phyloP scores from a whole-genome alignment of 1,284 basidiomycete genomes.

The Ceratobasidium sp. region DNA sequence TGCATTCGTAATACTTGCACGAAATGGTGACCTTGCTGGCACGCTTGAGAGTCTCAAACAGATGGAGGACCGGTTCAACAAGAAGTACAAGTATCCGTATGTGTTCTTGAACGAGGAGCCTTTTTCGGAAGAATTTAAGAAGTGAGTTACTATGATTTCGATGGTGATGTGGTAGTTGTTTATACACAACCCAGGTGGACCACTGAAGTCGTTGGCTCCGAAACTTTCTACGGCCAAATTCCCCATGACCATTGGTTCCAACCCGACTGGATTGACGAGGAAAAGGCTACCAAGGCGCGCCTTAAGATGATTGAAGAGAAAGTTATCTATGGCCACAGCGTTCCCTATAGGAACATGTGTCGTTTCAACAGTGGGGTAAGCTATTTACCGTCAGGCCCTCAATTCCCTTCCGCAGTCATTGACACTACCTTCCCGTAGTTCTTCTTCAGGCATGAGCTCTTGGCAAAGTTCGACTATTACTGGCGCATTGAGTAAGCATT shows the following conservation, averaged over 20 bases:
- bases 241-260: slow-evolving; percentile 85
- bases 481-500: slow-evolving; percentile 79
- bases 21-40: slow-evolving; percentile 81
- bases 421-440: slow-evolving; percentile 62
- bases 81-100: slow-evolving; percentile 85
- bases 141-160: slow-evolving; percentile 55
- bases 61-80: slow-evolving; percentile 86
- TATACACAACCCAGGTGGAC: slow-evolving; percentile 64
- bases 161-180: neutral
- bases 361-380: slow-evolving; percentile 92
- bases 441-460: slow-evolving; percentile 81
- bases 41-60: slow-evolving; percentile 80
- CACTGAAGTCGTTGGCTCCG: slow-evolving; percentile 69
- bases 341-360: slow-evolving; percentile 87
- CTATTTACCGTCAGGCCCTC: slow-evolving; percentile 40
- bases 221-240: slow-evolving; percentile 85
- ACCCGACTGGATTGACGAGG: slow-evolving; percentile 83
- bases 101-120: slow-evolving; percentile 86
- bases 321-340: slow-evolving; percentile 76
- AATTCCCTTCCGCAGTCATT: slow-evolving; percentile 3
- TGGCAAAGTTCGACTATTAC: slow-evolving; percentile 89
- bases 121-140: slow-evolving; percentile 82
- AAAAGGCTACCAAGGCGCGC: slow-evolving; percentile 70
- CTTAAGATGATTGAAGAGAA: slow-evolving; percentile 76
- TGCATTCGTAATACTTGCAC: slow-evolving; percentile 84